Base-by-base conservation (phyloP, 2,329 filamentous ascomycete genomes). In the Diplodia mutila region DNA sequence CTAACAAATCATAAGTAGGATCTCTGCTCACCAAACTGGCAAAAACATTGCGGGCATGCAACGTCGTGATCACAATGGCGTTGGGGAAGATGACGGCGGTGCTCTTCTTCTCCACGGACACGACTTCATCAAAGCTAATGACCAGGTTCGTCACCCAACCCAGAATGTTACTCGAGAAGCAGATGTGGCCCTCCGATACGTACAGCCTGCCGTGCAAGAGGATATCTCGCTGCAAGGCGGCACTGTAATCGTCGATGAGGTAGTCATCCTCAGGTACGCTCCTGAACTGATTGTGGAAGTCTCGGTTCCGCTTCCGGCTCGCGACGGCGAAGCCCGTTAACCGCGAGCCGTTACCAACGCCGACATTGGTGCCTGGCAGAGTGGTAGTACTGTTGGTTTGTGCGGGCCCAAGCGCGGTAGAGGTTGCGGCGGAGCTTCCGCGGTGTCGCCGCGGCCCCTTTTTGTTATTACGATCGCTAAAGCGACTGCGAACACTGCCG, bases 191-290 rank as follows among this genome's bases (percentile, higher is more conserved):
- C 80, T 99, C 95, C 0, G 95, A 98, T 51, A 99, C 92, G 75
- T 99, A 99, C 16, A 99, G 85, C 49, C 95, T 88, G 6, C 95
- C 95, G 72, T 97, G 95, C 7, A 97, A 89, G 42, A 99, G 86
- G 69, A 99, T 99, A 76, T 99, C 96, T 71, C 94, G 89, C 79
- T 99, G 95, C 68, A 99, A 80, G 4, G 95, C 95, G 77, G 95
- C 97, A 78, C 95, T 97, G 79, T 98, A 99, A 78, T 99, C 95
- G 76, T 99, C 95, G 71, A 99, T 98, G 29, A 99, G 85, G 76
- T 97, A 97, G 78, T 99, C 95, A 74, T 99, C 95, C 72, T 98
- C 94, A 0, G 96, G 95, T 0, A 99, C 95, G 76, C 94, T 98
- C 79, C 95, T 91, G 84, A 99, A 99, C 2, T 97, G 82, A 68